Evolutionary conservation across 2,329 filamentous ascomycete genomes (phyloP).

Genomic region (Aureobasidium namibiae): DNA sequence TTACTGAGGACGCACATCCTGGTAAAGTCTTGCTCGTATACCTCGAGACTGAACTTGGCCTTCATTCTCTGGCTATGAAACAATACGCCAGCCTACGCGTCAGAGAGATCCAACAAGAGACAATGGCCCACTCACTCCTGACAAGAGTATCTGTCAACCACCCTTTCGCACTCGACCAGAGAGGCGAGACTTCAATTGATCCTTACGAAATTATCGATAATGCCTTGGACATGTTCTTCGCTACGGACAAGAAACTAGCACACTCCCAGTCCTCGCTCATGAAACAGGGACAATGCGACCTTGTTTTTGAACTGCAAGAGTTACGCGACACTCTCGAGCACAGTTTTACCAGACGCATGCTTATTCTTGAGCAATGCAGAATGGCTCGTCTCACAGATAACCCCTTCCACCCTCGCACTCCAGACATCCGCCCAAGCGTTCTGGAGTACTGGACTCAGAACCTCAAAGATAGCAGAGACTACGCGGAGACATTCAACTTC

Average conservation of each 20-base stretch:
- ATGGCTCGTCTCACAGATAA: constrained; percentile 24
- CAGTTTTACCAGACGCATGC: constrained; percentile 24
- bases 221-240: constrained; percentile 23
- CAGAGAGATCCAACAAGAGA: constrained; percentile 31
- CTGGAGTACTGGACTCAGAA: constrained; percentile 22
- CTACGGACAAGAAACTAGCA: constrained; percentile 26
- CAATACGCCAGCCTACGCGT: constrained; percentile 25
- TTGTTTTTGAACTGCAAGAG: constrained; percentile 29
- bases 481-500: constrained; percentile 26
- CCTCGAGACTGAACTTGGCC: constrained; percentile 26
- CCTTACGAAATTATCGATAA: constrained; percentile 22
- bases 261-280: constrained; percentile 25
- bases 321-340: constrained; percentile 22
- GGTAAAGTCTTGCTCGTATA: constrained; percentile 27
- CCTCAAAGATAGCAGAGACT: constrained; percentile 27
- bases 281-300: constrained; percentile 25
- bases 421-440: constrained; percentile 16
- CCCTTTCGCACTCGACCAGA: constrained; percentile 17
- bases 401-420: constrained; percentile 3
- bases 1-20: constrained; percentile 20
- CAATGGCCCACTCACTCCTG: constrained; percentile 27
- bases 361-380: constrained; percentile 26
- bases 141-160: constrained; percentile 25
- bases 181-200: constrained; percentile 17
- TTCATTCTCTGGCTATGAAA: constrained; percentile 24